phyloP scores from a whole-genome alignment of 176 grass and related monocot species.

The Pharus latifolius region DNA sequence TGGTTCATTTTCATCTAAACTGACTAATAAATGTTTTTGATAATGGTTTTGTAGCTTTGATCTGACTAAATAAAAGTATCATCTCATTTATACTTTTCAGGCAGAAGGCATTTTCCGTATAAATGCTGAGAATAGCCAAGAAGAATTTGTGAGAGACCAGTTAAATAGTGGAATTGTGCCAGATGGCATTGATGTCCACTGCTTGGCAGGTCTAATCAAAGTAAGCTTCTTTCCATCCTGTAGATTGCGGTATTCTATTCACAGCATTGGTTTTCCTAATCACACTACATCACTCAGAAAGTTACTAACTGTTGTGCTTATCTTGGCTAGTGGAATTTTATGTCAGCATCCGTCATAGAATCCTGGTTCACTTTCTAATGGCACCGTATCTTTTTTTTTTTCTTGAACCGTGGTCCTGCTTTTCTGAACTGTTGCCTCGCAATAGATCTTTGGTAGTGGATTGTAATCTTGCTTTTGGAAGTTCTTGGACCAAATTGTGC shows the following conservation, averaged over 20 bases:
- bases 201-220: slow-evolving; percentile 71
- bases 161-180: slow-evolving; percentile 62
- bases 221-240: slow-evolving; percentile 20
- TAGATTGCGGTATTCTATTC: neutral
- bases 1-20: neutral
- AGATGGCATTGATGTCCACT: slow-evolving; percentile 69
- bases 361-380: neutral
- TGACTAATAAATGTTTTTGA: neutral
- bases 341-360: neutral
- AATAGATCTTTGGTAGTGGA: neutral
- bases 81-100: slow-evolving; percentile 23
- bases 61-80: neutral
- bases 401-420: neutral
- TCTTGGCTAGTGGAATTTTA: neutral
- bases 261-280: neutral
- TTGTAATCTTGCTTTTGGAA: slow-evolving; percentile 4
- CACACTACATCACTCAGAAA: neutral
- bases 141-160: slow-evolving; percentile 58
- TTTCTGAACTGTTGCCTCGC: neutral
- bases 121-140: slow-evolving; percentile 63
- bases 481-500: neutral
- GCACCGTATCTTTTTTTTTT: neutral
- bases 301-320: slow-evolving; percentile 3
- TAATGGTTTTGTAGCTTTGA: neutral
- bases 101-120: slow-evolving; percentile 84